Evolutionary conservation across 441 rosid genomes (phyloP).

Genomic region (Lepidium campestre): DNA sequence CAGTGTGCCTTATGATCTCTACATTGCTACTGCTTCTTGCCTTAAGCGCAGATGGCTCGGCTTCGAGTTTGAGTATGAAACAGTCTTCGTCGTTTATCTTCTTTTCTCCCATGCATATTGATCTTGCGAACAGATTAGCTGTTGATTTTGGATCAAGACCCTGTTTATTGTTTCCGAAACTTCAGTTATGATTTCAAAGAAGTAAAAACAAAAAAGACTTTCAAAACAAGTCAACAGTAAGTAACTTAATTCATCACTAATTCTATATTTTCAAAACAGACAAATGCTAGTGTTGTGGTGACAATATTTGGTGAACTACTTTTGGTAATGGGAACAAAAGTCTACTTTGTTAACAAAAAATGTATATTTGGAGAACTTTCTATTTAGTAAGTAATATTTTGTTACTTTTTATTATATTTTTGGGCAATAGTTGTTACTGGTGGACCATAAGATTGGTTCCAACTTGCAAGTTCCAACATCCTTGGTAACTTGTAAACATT

Average conservation of each 20-base stretch:
- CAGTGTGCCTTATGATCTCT: constrained; percentile 38
- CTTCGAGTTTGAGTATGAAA: constrained; percentile 36
- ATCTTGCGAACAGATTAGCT: constrained; percentile 59
- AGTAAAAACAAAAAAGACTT: neutral
- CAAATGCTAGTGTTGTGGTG: neutral
- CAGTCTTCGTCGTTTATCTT: constrained; percentile 34
- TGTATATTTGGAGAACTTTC: neutral
- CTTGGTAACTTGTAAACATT: constrained; percentile 1
- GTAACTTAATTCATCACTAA: neutral
- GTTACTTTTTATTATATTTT: neutral
- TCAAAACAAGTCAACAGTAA: constrained; percentile 3
- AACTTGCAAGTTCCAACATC: constrained; percentile 15
- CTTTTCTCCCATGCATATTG: constrained; percentile 33
- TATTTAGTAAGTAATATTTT: neutral
- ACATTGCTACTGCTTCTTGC: constrained; percentile 34
- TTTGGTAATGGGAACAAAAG: constrained; percentile 1
- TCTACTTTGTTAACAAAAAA: constrained; percentile 2
- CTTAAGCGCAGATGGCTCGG: constrained; percentile 25
- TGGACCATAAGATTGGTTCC: constrained; percentile 20
- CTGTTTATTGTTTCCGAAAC: constrained; percentile 32
- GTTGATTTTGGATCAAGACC: constrained; percentile 92
- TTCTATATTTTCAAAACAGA: neutral
- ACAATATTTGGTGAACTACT: neutral
- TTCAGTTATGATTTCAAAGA: neutral
- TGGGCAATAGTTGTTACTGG: constrained; percentile 19